Conservation (phyloP, 164 flowering plant species). For the Chimonanthus salicifolius region DNA sequence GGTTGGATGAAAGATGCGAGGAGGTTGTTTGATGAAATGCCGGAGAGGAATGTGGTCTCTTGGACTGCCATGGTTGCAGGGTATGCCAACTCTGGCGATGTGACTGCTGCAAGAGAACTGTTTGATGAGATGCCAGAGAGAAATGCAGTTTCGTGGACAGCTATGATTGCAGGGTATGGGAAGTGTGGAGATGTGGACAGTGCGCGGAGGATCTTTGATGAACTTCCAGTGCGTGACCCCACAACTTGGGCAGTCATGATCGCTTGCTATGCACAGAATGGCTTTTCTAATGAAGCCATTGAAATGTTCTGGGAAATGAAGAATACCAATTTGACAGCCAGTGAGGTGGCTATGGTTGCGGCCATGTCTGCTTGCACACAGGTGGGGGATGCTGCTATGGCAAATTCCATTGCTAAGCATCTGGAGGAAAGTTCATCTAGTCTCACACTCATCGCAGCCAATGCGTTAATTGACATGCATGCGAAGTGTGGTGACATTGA, state of each 20-base stretch:
- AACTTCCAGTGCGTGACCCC: constrained; percentile 14
- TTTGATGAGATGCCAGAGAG: too few relatives aligned
- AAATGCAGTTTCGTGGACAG: too few relatives aligned
- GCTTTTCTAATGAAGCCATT: constrained; percentile 31
- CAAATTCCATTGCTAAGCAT: constrained; percentile 16
- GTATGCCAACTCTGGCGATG: constrained; percentile 32
- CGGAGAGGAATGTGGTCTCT: constrained; percentile 18
- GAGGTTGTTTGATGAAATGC: constrained; percentile 6
- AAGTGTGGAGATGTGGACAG: constrained; percentile 30
- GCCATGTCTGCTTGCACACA: constrained; percentile 49
- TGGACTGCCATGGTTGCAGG: constrained; percentile 30
- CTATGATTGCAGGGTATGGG: constrained; percentile 37
- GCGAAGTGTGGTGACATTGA: constrained; percentile 36
- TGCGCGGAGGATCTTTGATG: constrained; percentile 30
- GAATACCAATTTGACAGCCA: constrained; percentile 15
- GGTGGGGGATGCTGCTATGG: constrained; percentile 27
- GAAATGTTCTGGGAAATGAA: constrained; percentile 38
- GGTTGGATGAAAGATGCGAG: constrained; percentile 36
- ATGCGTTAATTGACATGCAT: constrained; percentile 46
- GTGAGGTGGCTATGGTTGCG: constrained; percentile 42
- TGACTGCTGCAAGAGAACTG: constrained; percentile 23
- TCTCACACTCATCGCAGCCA: constrained; percentile 27
- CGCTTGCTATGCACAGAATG: constrained; percentile 43
- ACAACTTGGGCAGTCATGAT: constrained; percentile 41
- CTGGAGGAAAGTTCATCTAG: constrained; percentile 21